Evolutionary conservation across 1,284 basidiomycete species (phyloP), one percentile per base, ranked within the genome.

Genomic region (Apiotrichum gamsii): DNA sequence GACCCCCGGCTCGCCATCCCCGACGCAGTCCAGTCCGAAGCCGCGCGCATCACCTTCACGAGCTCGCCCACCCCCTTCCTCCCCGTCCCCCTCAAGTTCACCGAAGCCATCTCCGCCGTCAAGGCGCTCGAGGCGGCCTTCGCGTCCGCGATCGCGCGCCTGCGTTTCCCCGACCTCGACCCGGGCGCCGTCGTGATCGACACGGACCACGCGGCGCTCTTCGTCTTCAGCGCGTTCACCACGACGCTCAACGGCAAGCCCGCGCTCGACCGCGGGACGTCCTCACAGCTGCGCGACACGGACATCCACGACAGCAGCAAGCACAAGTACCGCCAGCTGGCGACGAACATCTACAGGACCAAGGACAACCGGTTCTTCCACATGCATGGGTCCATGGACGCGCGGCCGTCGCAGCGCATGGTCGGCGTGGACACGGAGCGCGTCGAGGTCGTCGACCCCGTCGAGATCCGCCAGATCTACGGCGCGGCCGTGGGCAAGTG

Each of bases 91-190:
- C 49, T 43, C 40, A 49, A 46, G 40, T 43, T 52, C 25, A 32
- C 43, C 31, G 51, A 52, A 28, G 46, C 32, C 4, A 34, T 49
- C 36, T n/a, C 43, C 0, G 40, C 43, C 5, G 34, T 52, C 35
- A 52, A 52, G 29, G 51, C 43, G 2, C 47, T 49, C 23, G 51
- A 52, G 24, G 47, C 51, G 1, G 39, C 43, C 10, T 49, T 53
- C 18, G 47, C 39, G 10, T n/a, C 32, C 13, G 47, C 47, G 16
- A 48, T 49, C 15, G 46, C 36, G 3, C 16, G 28, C 20, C 19
- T 38, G 36, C 46, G 51, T 2, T 52, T 39, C 39, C n/a, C n/a
- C n/a, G 47, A 39, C 25, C 23, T 24, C 16, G 10, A 28, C 2
- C 15, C 45, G 4, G 29, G 30, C 16, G 15, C 18, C 15, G 32